Percentiles rank a stretch among this genome's conserved stretches.
Conservation (phyloP, 192 early-diverging fungal genomes). For the Backusella circina region DNA sequence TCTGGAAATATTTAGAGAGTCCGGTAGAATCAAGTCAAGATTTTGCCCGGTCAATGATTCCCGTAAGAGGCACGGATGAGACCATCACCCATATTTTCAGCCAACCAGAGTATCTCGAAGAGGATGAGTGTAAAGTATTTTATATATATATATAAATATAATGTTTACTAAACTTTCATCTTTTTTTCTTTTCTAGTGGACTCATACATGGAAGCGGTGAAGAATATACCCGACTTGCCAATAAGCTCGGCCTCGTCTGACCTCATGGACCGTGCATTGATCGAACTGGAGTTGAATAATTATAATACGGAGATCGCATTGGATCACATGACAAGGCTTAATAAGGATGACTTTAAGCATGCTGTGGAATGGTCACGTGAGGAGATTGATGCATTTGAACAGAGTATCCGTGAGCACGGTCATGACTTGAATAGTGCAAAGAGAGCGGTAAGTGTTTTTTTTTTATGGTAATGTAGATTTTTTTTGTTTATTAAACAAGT, state of each 20-base stretch:
- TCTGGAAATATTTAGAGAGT: not conserved
- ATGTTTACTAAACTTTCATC: not conserved
- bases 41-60: not conserved
- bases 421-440: constrained; percentile 65
- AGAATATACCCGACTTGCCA: constrained; percentile 26
- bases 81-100: constrained; percentile 35
- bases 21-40: not conserved
- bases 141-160: not conserved
- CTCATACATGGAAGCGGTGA: constrained; percentile 37
- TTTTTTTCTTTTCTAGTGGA: constrained; percentile 28
- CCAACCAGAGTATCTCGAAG: constrained; percentile 33
- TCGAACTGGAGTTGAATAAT: constrained; percentile 41
- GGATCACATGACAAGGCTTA: constrained; percentile 40
- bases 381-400: constrained; percentile 56
- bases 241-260: constrained; percentile 54
- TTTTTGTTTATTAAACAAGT: too few relatives aligned
- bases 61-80: constrained; percentile 20
- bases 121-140: constrained; percentile 40
- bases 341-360: constrained; percentile 43
- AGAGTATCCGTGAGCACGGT: constrained; percentile 56
- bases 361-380: constrained; percentile 54
- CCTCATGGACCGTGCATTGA: constrained; percentile 60
- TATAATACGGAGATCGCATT: constrained; percentile 61
- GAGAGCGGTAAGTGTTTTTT: constrained; percentile 38
- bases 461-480: not conserved